These are phyloP conservation scores for Populus nigra DNA, from an alignment of 345 rosid species.

Conservation along the genomic window DNA sequence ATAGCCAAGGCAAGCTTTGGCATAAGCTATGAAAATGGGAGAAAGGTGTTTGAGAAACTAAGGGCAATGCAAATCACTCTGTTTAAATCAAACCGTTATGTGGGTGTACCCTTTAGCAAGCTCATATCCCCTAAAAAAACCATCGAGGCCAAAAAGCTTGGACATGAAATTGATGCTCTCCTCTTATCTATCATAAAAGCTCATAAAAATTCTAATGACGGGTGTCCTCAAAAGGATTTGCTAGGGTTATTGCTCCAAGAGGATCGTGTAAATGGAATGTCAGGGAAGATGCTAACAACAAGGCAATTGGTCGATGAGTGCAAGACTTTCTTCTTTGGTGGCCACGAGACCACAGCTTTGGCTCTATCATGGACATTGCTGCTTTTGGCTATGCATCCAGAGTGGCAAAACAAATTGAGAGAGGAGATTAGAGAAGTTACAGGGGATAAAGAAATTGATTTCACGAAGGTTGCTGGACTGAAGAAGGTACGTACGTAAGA, in stretches of 20 bases:
- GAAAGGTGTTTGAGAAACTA: conserved; percentile 54
- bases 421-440: conserved; percentile 69
- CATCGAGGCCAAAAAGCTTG: conserved; percentile 52
- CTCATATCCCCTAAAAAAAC: conserved; percentile 49
- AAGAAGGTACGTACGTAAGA: conserved; percentile 76
- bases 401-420: conserved; percentile 74
- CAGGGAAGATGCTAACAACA: conserved; percentile 46
- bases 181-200: conserved; percentile 53
- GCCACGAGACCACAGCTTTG: conserved; percentile 91
- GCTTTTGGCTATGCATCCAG: conserved; percentile 68
- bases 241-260: conserved; percentile 55
- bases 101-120: conserved; percentile 77
- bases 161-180: conserved; percentile 66
- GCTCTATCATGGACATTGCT: conserved; percentile 83
- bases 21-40: conserved; percentile 49
- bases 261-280: conserved; percentile 26
- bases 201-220: conserved; percentile 31
- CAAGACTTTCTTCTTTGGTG: conserved; percentile 93
- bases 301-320: conserved; percentile 81
- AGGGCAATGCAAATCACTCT: conserved; percentile 70
- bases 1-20: conserved; percentile 92
- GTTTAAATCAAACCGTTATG: conserved; percentile 71
- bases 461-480: conserved; percentile 62
- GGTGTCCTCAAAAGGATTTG: conserved; percentile 40
- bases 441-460: conserved; percentile 58